These are phyloP conservation scores for Elsinoe fawcettii DNA, from an alignment of 2,329 filamentous ascomycete species.

Conservation along the genomic window DNA sequence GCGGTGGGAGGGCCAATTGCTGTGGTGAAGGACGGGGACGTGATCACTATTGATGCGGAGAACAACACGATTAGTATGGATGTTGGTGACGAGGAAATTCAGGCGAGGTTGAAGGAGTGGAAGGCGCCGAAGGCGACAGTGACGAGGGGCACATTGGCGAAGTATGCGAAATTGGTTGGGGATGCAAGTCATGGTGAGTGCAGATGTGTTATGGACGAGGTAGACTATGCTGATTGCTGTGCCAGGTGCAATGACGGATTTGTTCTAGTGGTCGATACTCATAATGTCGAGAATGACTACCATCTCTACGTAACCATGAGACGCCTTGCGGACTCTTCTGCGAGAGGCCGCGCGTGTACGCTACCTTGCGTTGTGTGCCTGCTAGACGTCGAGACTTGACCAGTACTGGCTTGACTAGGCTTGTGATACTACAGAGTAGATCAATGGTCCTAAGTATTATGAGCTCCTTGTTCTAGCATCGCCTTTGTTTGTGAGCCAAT, in stretches of 20 bases:
- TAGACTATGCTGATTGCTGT: not conserved
- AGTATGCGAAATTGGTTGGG: slow-evolving; percentile 80
- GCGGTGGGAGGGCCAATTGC: slow-evolving; percentile 79
- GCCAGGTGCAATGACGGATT: slow-evolving; percentile 65
- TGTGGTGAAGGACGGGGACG: slow-evolving; percentile 72
- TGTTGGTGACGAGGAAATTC: slow-evolving; percentile 63
- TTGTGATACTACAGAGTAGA: too few species aligned
- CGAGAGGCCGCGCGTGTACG: too few species aligned
- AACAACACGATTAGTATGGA: slow-evolving; percentile 65
- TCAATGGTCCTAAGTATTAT: too few species aligned
- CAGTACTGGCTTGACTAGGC: too few species aligned
- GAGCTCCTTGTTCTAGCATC: too few species aligned
- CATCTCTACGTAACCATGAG: too few species aligned
- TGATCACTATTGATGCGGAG: slow-evolving; percentile 73
- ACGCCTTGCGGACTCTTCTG: too few species aligned
- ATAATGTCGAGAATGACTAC: too few species aligned
- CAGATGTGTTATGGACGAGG: too few species aligned
- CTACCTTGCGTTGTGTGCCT: too few species aligned
- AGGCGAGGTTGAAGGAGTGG: slow-evolving; percentile 57
- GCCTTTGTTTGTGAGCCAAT: too few species aligned
- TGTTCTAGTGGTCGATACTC: slow-evolving; percentile 40
- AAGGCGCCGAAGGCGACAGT: slow-evolving; percentile 63
- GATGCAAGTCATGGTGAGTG: slow-evolving; percentile 72
- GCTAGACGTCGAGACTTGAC: too few species aligned
- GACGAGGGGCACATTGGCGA: slow-evolving; percentile 75